phyloP scores from a whole-genome alignment of 2,329 filamentous ascomycete genomes.

The Colletotrichum sp. region DNA sequence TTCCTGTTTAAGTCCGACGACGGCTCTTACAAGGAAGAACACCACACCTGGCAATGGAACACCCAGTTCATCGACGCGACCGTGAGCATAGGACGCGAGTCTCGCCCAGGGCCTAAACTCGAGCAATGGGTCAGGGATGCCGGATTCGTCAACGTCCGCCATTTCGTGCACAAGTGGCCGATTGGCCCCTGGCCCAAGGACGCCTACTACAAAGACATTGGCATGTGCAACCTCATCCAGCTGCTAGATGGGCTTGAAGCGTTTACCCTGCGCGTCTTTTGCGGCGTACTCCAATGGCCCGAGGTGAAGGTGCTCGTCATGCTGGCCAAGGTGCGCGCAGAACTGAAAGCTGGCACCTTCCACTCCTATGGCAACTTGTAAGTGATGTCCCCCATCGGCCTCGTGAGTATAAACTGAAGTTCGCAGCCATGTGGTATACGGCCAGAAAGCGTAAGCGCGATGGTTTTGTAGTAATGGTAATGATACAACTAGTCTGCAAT shows the following conservation, averaged over 20 bases:
- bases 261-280: constrained; percentile 30
- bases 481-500: neutral
- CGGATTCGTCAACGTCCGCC: constrained; percentile 40
- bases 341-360: constrained; percentile 29
- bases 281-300: constrained; percentile 30
- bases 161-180: constrained; percentile 36
- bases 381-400: neutral
- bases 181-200: constrained; percentile 36
- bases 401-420: neutral
- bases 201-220: constrained; percentile 26
- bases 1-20: constrained; percentile 31
- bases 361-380: constrained; percentile 30
- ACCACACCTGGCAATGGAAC: constrained; percentile 26
- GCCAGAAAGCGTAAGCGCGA: constrained; percentile 14
- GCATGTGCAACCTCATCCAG: constrained; percentile 14
- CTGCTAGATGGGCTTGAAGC: constrained; percentile 26
- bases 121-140: constrained; percentile 32
- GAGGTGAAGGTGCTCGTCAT: constrained; percentile 30
- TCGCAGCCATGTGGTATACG: constrained; percentile 11
- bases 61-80: constrained; percentile 21
- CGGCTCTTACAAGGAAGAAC: constrained; percentile 25
- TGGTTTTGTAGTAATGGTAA: neutral
- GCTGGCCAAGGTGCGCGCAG: constrained; percentile 30
- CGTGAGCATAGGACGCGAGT: constrained; percentile 23
- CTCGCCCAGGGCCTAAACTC: constrained; percentile 27